Evolutionary conservation across 371 early-diverging fungal genomes (phyloP), one percentile per base, ranked within the genome.

Genomic region (Rhizomucor miehei): DNA sequence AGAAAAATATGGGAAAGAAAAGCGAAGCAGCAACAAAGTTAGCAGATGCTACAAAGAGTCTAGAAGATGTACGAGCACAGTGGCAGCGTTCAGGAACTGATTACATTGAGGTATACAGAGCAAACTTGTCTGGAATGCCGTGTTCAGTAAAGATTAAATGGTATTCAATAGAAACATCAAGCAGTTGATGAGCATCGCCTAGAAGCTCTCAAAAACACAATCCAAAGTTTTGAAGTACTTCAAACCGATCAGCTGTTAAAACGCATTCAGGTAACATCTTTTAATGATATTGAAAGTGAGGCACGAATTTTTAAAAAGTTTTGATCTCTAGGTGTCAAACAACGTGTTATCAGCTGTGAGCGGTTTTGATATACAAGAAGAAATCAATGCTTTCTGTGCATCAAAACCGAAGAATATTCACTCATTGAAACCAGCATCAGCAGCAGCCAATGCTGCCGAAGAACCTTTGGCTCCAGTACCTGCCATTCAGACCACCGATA

Each of bases 71-170:
- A 10, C 57, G 53, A 17, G 35, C 48, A 13, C 65, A 66, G 54
- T 83, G 81, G 84, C 51, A 63, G 3, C 60, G 72, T 23, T 59
- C 62, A 29, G 80, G 75, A 17, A 59, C 73, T 16, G 71, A 68
- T 10, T 59, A 74, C 44, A 63, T 83, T 24, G 60, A 78, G 63
- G 75, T 73, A 67, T 14, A 29, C 5, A 14, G 14, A 19, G 34
- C 6, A 34, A 16, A 44, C 1, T n/a, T 20, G 16, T 37, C 51
- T 19, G 12, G 19, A 1, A n/a, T 25, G 48, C 13, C 24, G 29
- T 29, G 1, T 3, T 41, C 14, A 16, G 6, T 41, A 41, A 41
- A 12, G 14, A 19, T 19, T 23, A 35, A n/a, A 45, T 10, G 17
- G 19, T 4, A 10, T 48, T 35, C 40, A 1, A 38, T 57, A 79